Base-by-base conservation (phyloP, 1,139 yeast species). In the Hemisphaericaspora subhashii region DNA sequence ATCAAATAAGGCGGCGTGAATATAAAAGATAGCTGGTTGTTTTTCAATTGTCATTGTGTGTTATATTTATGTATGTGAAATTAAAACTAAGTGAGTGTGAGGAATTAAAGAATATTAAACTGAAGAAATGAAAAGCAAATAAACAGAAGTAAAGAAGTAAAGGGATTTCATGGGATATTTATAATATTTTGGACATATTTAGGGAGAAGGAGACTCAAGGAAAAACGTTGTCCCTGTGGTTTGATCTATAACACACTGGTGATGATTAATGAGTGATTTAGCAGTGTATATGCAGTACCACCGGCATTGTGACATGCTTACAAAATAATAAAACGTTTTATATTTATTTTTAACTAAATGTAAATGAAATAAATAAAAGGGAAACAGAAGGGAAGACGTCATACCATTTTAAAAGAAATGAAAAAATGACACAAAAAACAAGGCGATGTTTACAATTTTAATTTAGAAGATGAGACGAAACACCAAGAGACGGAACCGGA, bases 1-100 rank as follows among this genome's bases (percentile, higher is more conserved):
- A 61, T 86, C 95, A 60, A 86, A 86, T 50, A 85, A 75, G 50
- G 72, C 77, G 49, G 76, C 76, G 55, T 71, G 59, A 48, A 69
- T 69, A 61, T 66, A 62, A 46, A 72, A 72, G 47, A 63, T 57
- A 52, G 75, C 76, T 41, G 76, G 75, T 63, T 68, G 68, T 57
- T 68, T 66, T 42, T 46, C 48, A 38, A 48, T 43, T 18, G 61
- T 57, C 61, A 57, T 57, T 27, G 21, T 50, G 30, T 37, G n/a
- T 22, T 6, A n/a, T 22, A 22, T 6, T 6, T 6, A 10, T 29
- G 4, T 5, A 14, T 27, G 5, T 7, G 26, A n/a, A n/a, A 5
- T 23, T 9, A 9, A 11, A 9, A 23, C 11, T 18, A 11, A 16
- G 14, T 18, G 31, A 27, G 13, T 27, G 31, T 15, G 18, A 4